Evolutionary conservation across 345 rosid species (phyloP).

Genomic region (Nasturtium officinale): DNA sequence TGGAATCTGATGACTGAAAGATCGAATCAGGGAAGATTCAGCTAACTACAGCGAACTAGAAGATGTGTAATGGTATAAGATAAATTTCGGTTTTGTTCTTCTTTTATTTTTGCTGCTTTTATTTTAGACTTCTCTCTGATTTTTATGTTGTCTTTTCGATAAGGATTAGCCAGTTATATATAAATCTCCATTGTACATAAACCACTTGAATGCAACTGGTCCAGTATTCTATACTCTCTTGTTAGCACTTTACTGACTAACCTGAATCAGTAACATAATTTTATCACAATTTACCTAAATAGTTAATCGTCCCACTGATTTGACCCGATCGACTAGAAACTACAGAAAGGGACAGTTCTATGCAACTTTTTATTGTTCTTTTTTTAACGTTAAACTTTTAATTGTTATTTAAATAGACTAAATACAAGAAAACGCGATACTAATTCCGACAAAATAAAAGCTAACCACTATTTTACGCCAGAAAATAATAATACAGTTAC

Average conservation of each 20-base stretch:
- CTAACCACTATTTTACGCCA: background rate
- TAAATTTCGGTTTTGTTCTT: slow-evolving; percentile 3
- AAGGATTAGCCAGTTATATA: background rate
- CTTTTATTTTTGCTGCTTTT: slow-evolving; percentile 2
- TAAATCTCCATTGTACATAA: background rate
- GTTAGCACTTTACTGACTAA: background rate
- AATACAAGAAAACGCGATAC: background rate
- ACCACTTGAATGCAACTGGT: slow-evolving; percentile 11
- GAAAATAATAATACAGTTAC: background rate
- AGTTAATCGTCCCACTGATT: background rate
- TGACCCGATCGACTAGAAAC: background rate
- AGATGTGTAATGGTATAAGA: slow-evolving; percentile 13
- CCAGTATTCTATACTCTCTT: background rate
- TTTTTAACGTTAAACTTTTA: too few species aligned
- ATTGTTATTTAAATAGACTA: background rate
- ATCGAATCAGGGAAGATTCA: background rate
- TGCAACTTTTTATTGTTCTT: background rate
- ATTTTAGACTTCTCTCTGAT: background rate
- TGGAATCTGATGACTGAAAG: slow-evolving; percentile 42
- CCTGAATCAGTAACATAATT: background rate
- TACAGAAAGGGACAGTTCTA: background rate
- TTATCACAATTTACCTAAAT: background rate
- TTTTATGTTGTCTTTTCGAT: background rate
- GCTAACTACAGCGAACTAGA: slow-evolving; percentile 30
- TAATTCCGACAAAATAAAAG: slow-evolving; percentile 4